Conservation (phyloP, 2,329 filamentous ascomycete species). For the Diaporthe aspalathi region DNA sequence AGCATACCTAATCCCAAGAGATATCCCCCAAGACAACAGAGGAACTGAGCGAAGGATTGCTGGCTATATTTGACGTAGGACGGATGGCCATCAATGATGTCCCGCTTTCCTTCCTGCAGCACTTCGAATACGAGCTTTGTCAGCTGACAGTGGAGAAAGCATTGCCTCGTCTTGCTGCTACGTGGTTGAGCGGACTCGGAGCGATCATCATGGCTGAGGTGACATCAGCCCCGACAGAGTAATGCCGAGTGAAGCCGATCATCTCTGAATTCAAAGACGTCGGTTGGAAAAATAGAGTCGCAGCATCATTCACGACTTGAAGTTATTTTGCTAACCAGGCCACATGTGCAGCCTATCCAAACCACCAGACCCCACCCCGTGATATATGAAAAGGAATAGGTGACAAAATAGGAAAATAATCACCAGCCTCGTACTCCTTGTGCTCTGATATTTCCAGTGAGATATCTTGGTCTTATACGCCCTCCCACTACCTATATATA, state of each 20-base stretch:
- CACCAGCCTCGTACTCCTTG: not conserved
- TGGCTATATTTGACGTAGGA: not conserved
- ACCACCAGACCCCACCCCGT: too few species aligned
- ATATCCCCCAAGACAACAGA: not conserved
- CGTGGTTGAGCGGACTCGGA: not conserved
- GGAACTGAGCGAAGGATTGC: not conserved
- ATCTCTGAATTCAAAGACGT: not conserved
- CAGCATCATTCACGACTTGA: not conserved
- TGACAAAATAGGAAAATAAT: too few species aligned
- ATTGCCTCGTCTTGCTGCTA: not conserved
- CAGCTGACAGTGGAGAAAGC: slow-evolving; percentile 2
- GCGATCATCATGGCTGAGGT: not conserved
- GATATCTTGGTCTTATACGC: not conserved
- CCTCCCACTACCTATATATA: too few species aligned
- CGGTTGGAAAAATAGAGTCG: not conserved
- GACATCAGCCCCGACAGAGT: not conserved
- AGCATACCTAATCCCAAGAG: not conserved
- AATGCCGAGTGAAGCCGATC: not conserved
- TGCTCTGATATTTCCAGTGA: not conserved
- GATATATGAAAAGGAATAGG: not conserved
- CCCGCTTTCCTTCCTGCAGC: not conserved
- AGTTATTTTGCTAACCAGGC: not conserved
- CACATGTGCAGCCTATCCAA: not conserved
- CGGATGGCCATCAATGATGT: not conserved
- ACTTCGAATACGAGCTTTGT: slow-evolving; percentile 15